These are phyloP conservation scores for Hibiscus trionum DNA, from an alignment of 345 rosid species.

Conservation along the genomic window DNA sequence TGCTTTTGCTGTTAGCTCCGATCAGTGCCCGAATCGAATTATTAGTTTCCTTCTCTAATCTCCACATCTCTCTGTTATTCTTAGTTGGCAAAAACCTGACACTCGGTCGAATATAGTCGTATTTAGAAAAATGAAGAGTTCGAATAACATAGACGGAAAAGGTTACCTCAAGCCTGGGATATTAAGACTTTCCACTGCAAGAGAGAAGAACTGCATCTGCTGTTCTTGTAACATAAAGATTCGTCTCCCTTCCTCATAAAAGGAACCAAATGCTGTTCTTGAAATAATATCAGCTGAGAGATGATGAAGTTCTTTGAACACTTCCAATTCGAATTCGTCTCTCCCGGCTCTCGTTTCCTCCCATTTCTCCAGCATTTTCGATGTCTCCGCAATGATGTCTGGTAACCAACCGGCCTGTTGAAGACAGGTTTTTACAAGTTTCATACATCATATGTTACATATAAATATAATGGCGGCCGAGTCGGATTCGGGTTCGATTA, in stretches of 20 bases:
- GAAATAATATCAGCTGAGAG: constrained; percentile 71
- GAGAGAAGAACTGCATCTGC: constrained; percentile 50
- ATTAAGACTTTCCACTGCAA: constrained; percentile 49
- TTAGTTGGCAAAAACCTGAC: constrained; percentile 68
- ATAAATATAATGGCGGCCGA: not conserved
- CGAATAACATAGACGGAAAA: not conserved
- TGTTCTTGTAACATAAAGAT: constrained; percentile 66
- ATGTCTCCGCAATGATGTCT: constrained; percentile 45
- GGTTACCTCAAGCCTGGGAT: constrained; percentile 73
- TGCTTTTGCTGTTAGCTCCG: constrained; percentile 20
- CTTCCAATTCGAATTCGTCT: constrained; percentile 62
- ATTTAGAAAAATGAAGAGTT: not conserved
- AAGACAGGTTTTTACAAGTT: not conserved
- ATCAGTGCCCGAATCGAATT: constrained; percentile 46
- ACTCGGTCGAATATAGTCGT: not conserved
- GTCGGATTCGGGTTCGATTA: not conserved
- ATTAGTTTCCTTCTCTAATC: constrained; percentile 53
- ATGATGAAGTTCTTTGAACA: constrained; percentile 44
- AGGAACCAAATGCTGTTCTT: constrained; percentile 81
- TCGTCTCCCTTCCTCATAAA: constrained; percentile 59
- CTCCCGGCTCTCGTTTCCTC: constrained; percentile 47
- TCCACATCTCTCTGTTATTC: constrained; percentile 70
- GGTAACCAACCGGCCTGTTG: constrained; percentile 57
- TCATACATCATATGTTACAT: not conserved
- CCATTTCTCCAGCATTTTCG: constrained; percentile 57